Base-by-base conservation (phyloP, 305 asterid species). In the Solanum chacoense region DNA sequence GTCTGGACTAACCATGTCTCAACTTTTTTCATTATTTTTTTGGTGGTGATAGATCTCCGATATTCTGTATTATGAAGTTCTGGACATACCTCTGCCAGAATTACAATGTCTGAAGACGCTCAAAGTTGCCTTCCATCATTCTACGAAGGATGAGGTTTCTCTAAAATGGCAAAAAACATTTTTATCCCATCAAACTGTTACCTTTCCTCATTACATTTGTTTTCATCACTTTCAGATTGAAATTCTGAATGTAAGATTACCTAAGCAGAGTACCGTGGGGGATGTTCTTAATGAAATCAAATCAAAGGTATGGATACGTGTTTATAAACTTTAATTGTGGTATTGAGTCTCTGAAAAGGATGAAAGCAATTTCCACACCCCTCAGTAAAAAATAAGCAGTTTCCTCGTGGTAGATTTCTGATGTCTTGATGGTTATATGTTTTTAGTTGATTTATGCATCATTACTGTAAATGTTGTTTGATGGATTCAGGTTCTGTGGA, bases 1-100 rank as follows among this genome's bases (percentile, higher is more conserved):
- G 72, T 40, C 87, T 89, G 85, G 73, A 36, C 81, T 89, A 78
- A 88, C 88, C 71, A 40, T 78, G 35, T 67, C 37, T 74, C 45
- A 10, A 83, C 87, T 85, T 89, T 85, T 85, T 87, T 72, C 8
- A 24, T 79, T 6, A 11, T 77, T n/a, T 36, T 81, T 42, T 42
- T 29, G 10, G 28, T 83, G 31, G 20, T 88, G 73, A 77, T 90
- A 97, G 99, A 91, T 95, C 83, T 97, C 98, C 6, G 99, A 96
- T 93, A 95, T 95, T 89, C 92, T 97, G 86, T 97, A 97, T 89
- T 97, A 97, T 77, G 99, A 97, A 92, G 97, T 97, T 88, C 93
- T 97, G 93, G 99, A 96, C 93, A 96, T 97, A 90, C 99, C 99
- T 91, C 95, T 97, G 89, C 98, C 99, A 79, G 99, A 96, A 91